Evolutionary conservation across 345 rosid genomes (phyloP).

Genomic region (Capsella bursapastoris): DNA sequence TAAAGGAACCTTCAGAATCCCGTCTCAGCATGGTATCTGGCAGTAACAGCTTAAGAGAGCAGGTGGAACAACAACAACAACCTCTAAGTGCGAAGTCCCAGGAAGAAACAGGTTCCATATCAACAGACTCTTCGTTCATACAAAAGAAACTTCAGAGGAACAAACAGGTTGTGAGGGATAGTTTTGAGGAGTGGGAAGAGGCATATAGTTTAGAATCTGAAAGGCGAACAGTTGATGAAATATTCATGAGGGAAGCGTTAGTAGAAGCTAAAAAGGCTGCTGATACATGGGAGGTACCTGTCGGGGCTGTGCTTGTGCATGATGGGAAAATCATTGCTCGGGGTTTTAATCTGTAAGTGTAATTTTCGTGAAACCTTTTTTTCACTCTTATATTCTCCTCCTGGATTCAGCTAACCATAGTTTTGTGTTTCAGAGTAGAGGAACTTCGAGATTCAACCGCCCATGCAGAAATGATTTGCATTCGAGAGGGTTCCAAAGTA

Average conservation of each 20-base stretch:
- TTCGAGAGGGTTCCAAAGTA: constrained; percentile 81
- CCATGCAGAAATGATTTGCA: constrained; percentile 96
- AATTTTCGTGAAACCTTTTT: neutral
- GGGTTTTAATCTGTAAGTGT: constrained; percentile 87
- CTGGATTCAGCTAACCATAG: neutral
- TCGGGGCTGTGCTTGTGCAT: constrained; percentile 94
- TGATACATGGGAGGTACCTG: constrained; percentile 98
- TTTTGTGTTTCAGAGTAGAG: constrained; percentile 75
- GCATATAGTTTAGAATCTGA: constrained; percentile 73
- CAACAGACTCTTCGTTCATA: constrained; percentile 51
- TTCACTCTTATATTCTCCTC: neutral
- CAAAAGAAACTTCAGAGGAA: constrained; percentile 75
- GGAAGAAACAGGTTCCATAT: constrained; percentile 49
- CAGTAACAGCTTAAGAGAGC: constrained; percentile 50
- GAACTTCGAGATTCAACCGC: constrained; percentile 95
- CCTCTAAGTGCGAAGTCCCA: constrained; percentile 47
- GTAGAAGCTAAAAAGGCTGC: constrained; percentile 94
- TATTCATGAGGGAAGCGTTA: constrained; percentile 94
- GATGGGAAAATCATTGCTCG: constrained; percentile 90
- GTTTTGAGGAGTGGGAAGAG: constrained; percentile 98
- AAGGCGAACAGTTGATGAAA: constrained; percentile 74
- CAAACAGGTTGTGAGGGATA: constrained; percentile 71
- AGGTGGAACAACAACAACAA: constrained; percentile 46
- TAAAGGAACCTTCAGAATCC: constrained; percentile 50
- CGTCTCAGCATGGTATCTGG: constrained; percentile 46